Percentiles rank a stretch among this genome's conserved stretches.
phyloP scores from a whole-genome alignment of 805 yeast species.

The Brettanomyces anomalus region DNA sequence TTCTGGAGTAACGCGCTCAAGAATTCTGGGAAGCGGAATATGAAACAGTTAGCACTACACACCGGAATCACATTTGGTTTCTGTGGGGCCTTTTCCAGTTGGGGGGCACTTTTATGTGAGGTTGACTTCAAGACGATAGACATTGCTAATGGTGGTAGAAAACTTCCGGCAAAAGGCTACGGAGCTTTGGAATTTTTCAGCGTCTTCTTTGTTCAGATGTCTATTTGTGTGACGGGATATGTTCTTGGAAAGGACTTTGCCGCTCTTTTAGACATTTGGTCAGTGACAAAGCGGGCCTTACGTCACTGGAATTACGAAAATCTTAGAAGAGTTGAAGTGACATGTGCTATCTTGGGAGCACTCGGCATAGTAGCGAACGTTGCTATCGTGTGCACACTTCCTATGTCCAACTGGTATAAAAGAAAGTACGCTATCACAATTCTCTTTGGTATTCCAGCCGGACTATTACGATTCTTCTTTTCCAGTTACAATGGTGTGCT shows the following conservation, averaged over 20 bases:
- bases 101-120: constrained; percentile 56
- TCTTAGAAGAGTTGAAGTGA: constrained; percentile 8
- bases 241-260: constrained; percentile 47
- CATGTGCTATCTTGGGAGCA: constrained; percentile 16
- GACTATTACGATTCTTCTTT: constrained; percentile 46
- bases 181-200: constrained; percentile 72
- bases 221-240: constrained; percentile 52
- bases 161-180: constrained; percentile 57
- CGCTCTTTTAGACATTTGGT: constrained; percentile 6
- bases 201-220: constrained; percentile 49
- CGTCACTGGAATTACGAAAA: constrained; percentile 6
- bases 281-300: constrained; percentile 2
- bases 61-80: constrained; percentile 67
- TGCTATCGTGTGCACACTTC: constrained; percentile 31
- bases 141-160: constrained; percentile 15
- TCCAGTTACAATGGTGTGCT: constrained; percentile 38
- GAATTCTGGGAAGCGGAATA: constrained; percentile 13
- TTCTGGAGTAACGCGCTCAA: constrained; percentile 10
- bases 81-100: constrained; percentile 79
- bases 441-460: constrained; percentile 66
- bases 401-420: constrained; percentile 39
- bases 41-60: constrained; percentile 39
- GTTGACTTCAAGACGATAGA: constrained; percentile 42
- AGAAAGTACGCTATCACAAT: constrained; percentile 58
- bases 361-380: constrained; percentile 28